Evolutionary conservation across 345 rosid genomes (phyloP).

Genomic region (Pugionium cornutum): DNA sequence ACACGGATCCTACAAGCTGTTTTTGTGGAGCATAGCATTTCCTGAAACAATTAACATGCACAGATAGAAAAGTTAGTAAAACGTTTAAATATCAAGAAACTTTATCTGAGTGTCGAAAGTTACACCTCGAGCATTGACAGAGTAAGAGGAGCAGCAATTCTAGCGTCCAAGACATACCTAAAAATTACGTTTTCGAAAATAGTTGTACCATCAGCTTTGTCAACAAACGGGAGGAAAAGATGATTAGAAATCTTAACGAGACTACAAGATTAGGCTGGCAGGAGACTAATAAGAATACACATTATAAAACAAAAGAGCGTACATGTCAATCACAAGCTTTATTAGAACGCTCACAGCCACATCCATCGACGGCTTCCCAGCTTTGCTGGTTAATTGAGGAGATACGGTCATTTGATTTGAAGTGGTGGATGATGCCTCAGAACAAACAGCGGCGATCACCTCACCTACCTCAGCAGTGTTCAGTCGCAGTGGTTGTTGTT

Average conservation of each 20-base stretch:
- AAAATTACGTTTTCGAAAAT: constrained; percentile 30
- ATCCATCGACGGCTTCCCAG: constrained; percentile 90
- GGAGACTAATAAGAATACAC: constrained; percentile 4
- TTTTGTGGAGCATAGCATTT: constrained; percentile 86
- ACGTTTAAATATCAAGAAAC: constrained; percentile 19
- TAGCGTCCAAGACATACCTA: constrained; percentile 97
- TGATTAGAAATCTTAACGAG: constrained; percentile 20
- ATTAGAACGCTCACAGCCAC: constrained; percentile 98
- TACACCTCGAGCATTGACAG: constrained; percentile 94
- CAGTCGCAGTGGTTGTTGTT: constrained; percentile 91
- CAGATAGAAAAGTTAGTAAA: constrained; percentile 36
- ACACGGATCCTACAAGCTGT: constrained; percentile 81
- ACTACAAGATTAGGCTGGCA: constrained; percentile 15
- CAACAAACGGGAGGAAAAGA: background rate
- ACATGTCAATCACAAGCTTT: constrained; percentile 97
- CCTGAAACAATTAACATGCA: constrained; percentile 52
- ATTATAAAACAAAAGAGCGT: constrained; percentile 28
- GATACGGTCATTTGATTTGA: constrained; percentile 65
- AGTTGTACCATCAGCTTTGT: too few species aligned
- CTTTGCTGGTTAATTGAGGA: constrained; percentile 71
- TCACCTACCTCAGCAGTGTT: constrained; percentile 88
- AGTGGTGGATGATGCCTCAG: constrained; percentile 68
- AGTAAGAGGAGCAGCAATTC: constrained; percentile 95
- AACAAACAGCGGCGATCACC: constrained; percentile 94
- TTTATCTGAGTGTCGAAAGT: constrained; percentile 22